Conservation (phyloP, 129 eudicot genomes). For the Arctium lappa region DNA sequence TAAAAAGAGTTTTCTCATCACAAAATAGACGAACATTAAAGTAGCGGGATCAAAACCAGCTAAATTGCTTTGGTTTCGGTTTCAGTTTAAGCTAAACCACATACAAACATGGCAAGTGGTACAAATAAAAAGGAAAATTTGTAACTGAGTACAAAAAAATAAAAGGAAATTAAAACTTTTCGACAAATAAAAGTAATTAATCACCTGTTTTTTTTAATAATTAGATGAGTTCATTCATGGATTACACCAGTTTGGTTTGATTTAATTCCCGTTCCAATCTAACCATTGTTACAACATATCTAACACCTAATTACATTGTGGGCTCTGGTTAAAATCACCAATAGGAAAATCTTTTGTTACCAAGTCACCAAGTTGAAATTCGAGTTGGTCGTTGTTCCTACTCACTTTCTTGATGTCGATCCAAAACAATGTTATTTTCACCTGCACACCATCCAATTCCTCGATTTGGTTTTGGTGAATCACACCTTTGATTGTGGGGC, state of each 20-base stretch:
- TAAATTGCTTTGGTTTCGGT: no score
- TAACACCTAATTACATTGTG: conserved; percentile 30
- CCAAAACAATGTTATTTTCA: conserved; percentile 48
- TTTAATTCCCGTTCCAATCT: not conserved
- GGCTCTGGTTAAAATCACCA: conserved; percentile 37
- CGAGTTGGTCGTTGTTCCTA: conserved; percentile 31
- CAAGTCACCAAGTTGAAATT: conserved; percentile 43
- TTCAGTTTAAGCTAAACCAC: not conserved
- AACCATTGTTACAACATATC: not conserved
- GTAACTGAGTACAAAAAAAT: no score
- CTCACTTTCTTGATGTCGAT: conserved; percentile 32
- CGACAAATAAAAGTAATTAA: no score
- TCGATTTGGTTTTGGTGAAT: conserved; percentile 28
- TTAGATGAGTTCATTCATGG: not conserved
- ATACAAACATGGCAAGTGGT: not conserved
- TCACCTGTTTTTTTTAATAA: no score
- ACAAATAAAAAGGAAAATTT: no score
- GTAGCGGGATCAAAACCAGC: no score
- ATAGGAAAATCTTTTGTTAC: conserved; percentile 41
- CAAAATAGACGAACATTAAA: no score
- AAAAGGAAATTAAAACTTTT: no score
- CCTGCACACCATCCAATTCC: conserved; percentile 42
- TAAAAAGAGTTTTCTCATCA: not conserved
- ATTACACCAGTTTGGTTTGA: not conserved
- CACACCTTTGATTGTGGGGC: conserved; percentile 41